Evolutionary conservation across 1,139 yeast genomes (phyloP), one percentile per base, ranked within the genome.

Genomic region (Blastobotrys indianensis): DNA sequence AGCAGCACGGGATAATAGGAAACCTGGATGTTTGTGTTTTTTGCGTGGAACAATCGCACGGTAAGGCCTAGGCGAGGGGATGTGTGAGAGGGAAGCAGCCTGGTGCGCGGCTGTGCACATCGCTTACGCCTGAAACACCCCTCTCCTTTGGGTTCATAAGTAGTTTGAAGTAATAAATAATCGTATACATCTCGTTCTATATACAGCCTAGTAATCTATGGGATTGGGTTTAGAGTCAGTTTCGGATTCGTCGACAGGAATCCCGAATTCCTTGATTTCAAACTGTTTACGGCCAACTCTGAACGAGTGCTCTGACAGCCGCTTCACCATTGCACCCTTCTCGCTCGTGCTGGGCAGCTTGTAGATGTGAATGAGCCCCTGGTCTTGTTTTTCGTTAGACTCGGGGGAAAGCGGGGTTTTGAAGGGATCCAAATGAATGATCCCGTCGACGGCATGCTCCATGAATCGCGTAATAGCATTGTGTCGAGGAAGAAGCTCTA

Each of bases 191-290:
- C 31, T 11, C 8, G 31, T 29, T 9, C 10, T 29, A 9, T 9
- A 8, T 31, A 31, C 33, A n/a, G 8, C 8, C 17, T 37, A 45
- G 36, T 39, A 45, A 25, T 45, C 48, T 15, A 46, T 40, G 5
- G 43, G 43, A 20, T 39, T 40, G n/a, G 39, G 30, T 37, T 20
- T 28, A 29, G 33, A 32, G 12, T 45, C 44, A 31, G 69, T 75
- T 13, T 74, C 82, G 32, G 75, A 80, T 47, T 81, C 88, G 50
- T 86, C 97, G 2, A 92, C 95, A 0, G 98, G 97, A 40, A 92
- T 92, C 20, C 95, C 86, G 95, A 96, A 90, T 59, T 81, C 86
- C 54, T 85, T 90, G 49, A 90, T 83, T 58, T 85, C 95, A 61
- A 92, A 87, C 59, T 76, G 80, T 65, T 81, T 80, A 52, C 85